These are phyloP conservation scores for Canna indica DNA, from an alignment of 176 grass and related monocot species.

Conservation along the genomic window DNA sequence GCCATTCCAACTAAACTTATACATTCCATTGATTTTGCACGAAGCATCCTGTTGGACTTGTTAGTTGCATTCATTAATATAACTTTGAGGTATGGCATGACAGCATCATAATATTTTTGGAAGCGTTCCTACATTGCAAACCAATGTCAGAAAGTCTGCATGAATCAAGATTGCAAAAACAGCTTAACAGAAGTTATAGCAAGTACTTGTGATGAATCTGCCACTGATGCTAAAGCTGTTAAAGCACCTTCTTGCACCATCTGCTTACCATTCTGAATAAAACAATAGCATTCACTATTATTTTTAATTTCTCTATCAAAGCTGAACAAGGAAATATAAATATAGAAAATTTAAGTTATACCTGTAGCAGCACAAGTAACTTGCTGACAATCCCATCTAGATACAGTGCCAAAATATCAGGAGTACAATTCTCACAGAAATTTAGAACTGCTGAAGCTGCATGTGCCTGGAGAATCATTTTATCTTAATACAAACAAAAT, in stretches of 20 bases:
- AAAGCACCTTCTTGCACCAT: constrained; percentile 99
- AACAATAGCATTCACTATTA: neutral
- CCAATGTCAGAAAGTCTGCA: neutral
- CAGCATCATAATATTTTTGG: constrained; percentile 95
- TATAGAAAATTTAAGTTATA: neutral
- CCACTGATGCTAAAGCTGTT: constrained; percentile 95
- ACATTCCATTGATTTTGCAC: constrained; percentile 98
- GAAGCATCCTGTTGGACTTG: constrained; percentile 96
- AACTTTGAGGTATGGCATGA: constrained; percentile 96
- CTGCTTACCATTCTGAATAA: constrained; percentile 82
- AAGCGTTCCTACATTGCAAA: constrained; percentile 63
- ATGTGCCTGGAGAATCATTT: constrained; percentile 49
- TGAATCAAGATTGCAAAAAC: constrained; percentile 3
- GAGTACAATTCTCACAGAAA: constrained; percentile 96
- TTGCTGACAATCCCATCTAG: constrained; percentile 90
- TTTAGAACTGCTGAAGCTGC: constrained; percentile 91
- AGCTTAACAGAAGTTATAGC: neutral
- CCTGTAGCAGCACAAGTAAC: constrained; percentile 95
- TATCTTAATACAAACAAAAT: neutral
- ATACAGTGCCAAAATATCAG: constrained; percentile 87
- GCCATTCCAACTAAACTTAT: constrained; percentile 99
- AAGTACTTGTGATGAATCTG: constrained; percentile 91
- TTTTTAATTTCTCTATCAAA: neutral
- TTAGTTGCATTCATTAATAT: constrained; percentile 98
- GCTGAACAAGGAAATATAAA: neutral